These are phyloP conservation scores for Syzygium jambos DNA, from an alignment of 345 rosid genomes.

Conservation along the genomic window DNA sequence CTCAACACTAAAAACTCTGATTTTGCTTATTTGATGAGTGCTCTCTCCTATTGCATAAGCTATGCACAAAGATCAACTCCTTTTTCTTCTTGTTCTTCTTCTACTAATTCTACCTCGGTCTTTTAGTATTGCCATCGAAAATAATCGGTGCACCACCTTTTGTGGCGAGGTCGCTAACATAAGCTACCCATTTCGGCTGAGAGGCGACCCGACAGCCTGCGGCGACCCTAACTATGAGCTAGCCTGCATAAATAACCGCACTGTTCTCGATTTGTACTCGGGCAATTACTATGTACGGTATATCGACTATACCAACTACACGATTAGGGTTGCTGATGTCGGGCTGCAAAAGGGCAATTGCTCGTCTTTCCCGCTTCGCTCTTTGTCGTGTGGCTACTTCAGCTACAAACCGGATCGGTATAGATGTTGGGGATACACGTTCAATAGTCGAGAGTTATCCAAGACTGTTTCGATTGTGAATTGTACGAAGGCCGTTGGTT, in stretches of 20 bases:
- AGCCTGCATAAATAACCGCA: not conserved
- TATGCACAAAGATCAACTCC: no score
- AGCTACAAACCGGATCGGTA: no score
- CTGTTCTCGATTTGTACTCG: not conserved
- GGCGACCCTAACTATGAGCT: fast-evolving
- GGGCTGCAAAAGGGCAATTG: not conserved
- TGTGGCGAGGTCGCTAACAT: not conserved
- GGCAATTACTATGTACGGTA: not conserved
- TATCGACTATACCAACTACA: not conserved
- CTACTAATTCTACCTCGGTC: not conserved
- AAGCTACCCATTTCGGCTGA: fast-evolving
- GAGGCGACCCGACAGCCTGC: fast-evolving
- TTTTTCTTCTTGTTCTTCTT: no score
- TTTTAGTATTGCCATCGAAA: not conserved
- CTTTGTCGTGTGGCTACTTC: not conserved
- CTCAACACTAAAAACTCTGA: not conserved
- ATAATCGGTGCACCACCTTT: not conserved
- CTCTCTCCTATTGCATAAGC: not conserved
- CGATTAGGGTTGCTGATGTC: not conserved
- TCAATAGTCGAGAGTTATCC: not conserved
- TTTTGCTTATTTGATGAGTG: not conserved
- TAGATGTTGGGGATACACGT: no score
- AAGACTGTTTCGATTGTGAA: not conserved
- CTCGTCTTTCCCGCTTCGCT: not conserved
- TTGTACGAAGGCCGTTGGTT: not conserved